Evolutionary conservation across 768 basidiomycete species (phyloP), one percentile per base, ranked within the genome.

Genomic region (Pisolithus microcarpus): DNA sequence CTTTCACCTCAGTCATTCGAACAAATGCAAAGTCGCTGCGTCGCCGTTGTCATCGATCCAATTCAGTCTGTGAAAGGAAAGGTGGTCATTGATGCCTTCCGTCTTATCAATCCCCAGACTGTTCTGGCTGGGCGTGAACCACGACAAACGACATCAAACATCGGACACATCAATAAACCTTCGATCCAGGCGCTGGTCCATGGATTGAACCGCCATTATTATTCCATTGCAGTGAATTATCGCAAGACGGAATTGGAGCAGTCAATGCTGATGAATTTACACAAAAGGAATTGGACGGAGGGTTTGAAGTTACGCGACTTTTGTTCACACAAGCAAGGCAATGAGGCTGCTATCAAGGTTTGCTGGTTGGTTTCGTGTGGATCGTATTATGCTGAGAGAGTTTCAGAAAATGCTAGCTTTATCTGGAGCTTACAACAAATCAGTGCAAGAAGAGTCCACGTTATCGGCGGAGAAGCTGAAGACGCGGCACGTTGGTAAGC

Each of bases 61-160:
- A 98, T 98, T 61, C 96, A 98, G 69, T 97, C 94, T 38, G 96
- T 99, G 63, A 95, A 94, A 69, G 90, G 90, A 48, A 99, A 98
- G 69, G 96, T 99, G 39, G 96, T 98, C 46, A 97, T 99, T 56
- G 96, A 98, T 70, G 96, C 96, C 3, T 99, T 99, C 77, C 86
- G 96, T 52, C 85, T 93, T 42, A 98, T 99, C 71, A 89, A 88
- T 65, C 92, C 94, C 18, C 84, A 91, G 60, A 78, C 84, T 42
- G 85, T 97, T 54, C 84, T 96, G 55, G 76, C 87, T 51, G 96
- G 96, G 46, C 85, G 90, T 50, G 96, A 99, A 71, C 91, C 93
- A 10, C 81, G 96, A 23, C 96, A 98, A 68, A 95, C 92, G 49
- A 99, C 96, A 15, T 93, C 90, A 43, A 99, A 99, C 63, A 94